A percentile compares a stretch with the other conserved stretches of the same genome.
These are phyloP conservation scores for Pistacia vera DNA, from an alignment of 345 rosid genomes.

Conservation along the genomic window DNA sequence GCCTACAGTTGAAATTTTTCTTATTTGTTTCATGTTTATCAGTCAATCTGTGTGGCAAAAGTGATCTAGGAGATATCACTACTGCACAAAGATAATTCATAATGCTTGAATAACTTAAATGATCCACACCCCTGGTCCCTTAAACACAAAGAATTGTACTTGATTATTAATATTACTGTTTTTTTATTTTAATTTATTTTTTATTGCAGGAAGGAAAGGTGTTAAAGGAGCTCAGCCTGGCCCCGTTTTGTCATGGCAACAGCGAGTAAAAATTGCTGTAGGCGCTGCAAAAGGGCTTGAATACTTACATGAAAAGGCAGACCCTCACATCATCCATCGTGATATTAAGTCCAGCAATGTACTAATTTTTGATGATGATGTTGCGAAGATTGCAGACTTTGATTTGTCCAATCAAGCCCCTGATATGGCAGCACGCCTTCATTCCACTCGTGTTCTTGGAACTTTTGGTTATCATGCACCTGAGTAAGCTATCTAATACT, in stretches of 20 bases:
- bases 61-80: background rate
- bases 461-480: slow-evolving; percentile 90
- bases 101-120: slow-evolving; percentile 1
- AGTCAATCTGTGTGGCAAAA: background rate
- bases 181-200: background rate
- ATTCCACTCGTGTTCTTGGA: slow-evolving; percentile 81
- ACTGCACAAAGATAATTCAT: background rate
- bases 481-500: slow-evolving; percentile 51
- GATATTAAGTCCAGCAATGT: slow-evolving; percentile 86
- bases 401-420: slow-evolving; percentile 88
- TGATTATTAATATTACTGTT: background rate
- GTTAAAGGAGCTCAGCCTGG: slow-evolving; percentile 87
- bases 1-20: background rate
- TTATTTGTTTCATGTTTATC: background rate
- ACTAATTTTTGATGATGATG: slow-evolving; percentile 70
- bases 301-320: slow-evolving; percentile 68
- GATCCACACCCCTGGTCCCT: background rate
- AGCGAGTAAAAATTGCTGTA: slow-evolving; percentile 77
- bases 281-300: slow-evolving; percentile 86
- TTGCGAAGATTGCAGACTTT: slow-evolving; percentile 80
- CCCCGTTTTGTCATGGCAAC: slow-evolving; percentile 71
- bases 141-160: background rate
- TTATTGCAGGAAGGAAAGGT: slow-evolving; percentile 66
- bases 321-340: slow-evolving; percentile 66
- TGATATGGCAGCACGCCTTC: slow-evolving; percentile 88